Conservation (phyloP, 306 rosid species). For the Vachellia pachyceras region DNA sequence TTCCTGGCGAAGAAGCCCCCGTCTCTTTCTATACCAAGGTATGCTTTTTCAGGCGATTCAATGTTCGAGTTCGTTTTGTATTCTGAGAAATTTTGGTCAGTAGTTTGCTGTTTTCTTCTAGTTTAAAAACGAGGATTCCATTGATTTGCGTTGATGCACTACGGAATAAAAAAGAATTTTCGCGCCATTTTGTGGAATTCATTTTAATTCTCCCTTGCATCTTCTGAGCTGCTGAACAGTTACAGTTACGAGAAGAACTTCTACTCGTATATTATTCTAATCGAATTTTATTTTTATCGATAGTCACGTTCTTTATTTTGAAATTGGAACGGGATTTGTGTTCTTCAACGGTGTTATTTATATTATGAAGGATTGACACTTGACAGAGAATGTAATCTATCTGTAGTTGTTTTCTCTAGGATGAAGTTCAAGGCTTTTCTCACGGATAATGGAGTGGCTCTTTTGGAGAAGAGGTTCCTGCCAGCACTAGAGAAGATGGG, state of each 20-base stretch:
- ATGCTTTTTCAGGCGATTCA: not conserved
- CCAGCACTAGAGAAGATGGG: slow-evolving; percentile 86
- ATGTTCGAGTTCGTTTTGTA: slow-evolving; percentile 1
- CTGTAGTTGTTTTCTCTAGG: not conserved
- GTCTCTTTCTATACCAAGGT: slow-evolving; percentile 9
- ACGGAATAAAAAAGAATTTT: not conserved
- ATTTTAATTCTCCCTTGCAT: not conserved
- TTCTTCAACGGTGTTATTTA: not conserved
- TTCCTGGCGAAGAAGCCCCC: not conserved
- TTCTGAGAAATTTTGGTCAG: slow-evolving; percentile 15
- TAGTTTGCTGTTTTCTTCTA: not conserved
- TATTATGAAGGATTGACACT: not conserved
- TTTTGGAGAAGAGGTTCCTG: slow-evolving; percentile 78
- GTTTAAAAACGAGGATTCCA: not conserved
- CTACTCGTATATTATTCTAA: not conserved
- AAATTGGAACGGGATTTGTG: not conserved
- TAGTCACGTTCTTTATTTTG: not conserved
- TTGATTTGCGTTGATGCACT: not conserved
- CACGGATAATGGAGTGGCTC: slow-evolving; percentile 74
- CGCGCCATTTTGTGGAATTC: not conserved
- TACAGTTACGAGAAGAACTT: not conserved
- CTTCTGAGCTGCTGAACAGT: slow-evolving; percentile 12
- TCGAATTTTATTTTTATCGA: not conserved
- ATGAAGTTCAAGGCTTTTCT: slow-evolving; percentile 94
- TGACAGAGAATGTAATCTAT: not conserved